phyloP scores from a whole-genome alignment of 129 eudicot species.

The Saposhnikovia divaricata region DNA sequence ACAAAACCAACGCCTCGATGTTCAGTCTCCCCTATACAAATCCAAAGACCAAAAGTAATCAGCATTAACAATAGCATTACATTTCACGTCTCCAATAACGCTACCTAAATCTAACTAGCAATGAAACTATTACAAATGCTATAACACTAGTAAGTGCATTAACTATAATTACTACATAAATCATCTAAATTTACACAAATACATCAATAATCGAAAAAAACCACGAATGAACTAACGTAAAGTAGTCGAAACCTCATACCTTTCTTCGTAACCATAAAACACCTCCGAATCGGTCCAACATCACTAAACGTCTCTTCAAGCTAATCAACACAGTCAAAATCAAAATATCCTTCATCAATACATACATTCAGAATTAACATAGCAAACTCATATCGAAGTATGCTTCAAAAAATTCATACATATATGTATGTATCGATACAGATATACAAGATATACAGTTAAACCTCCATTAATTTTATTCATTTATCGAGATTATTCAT shows the following conservation, averaged over 20 bases:
- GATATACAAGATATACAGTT: too few relatives aligned
- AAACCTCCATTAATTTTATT: too few relatives aligned
- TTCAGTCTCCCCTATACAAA: conserved; percentile 56
- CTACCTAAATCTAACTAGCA: conserved; percentile 1
- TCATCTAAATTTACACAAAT: not conserved
- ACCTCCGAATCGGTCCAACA: conserved; percentile 86
- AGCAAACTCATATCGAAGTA: not conserved
- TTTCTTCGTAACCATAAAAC: conserved; percentile 83
- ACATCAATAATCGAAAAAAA: not conserved
- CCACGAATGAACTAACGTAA: not conserved
- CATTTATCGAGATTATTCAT: too few relatives aligned
- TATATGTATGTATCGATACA: not conserved
- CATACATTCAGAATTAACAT: too few relatives aligned
- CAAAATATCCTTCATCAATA: not conserved
- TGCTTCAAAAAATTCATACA: not conserved
- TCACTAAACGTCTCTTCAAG: conserved; percentile 87
- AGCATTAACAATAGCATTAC: not conserved
- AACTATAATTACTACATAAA: not conserved
- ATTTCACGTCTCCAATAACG: conserved; percentile 1
- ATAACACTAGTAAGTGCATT: not conserved
- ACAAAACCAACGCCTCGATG: conserved; percentile 88
- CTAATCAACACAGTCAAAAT: conserved; percentile 21
- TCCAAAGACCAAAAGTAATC: conserved; percentile 7
- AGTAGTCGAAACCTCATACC: conserved; percentile 27
- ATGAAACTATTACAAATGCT: not conserved